Evolutionary conservation across 225 moss, liverwort and hornwort genomes (phyloP).

Genomic region (Neckera pumila): DNA sequence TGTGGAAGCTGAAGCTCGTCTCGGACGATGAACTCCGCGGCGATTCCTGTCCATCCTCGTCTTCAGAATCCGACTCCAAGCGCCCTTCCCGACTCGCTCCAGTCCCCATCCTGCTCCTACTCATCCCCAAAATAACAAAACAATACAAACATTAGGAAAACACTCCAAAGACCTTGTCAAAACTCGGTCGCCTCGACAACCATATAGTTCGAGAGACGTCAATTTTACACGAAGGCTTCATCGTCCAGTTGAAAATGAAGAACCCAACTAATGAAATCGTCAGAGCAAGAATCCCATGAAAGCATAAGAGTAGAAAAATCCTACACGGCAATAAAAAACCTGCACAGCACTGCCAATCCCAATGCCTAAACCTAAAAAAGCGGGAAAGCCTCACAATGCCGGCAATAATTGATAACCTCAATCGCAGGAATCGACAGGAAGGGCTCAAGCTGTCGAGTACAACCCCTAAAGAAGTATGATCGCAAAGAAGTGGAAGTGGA

Average conservation of each 20-base stretch:
- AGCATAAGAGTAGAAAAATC: not conserved
- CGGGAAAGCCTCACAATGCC: not conserved
- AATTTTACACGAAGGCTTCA: not conserved
- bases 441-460: not conserved
- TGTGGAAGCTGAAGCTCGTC: conserved; percentile 6
- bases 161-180: not conserved
- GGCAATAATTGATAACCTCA: not conserved
- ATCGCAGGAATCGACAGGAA: not conserved
- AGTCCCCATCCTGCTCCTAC: conserved; percentile 19
- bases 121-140: not conserved
- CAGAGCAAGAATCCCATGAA: not conserved
- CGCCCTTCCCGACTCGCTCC: conserved; percentile 34
- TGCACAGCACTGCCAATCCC: not conserved
- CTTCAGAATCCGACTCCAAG: conserved; percentile 28
- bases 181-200: not conserved
- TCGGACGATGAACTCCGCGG: conserved; percentile 14
- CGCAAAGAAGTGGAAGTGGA: not conserved
- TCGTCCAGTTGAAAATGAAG: too few relatives aligned
- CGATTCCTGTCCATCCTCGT: conserved; percentile 16
- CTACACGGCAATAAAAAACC: too few relatives aligned
- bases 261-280: too few relatives aligned
- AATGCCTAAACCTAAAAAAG: not conserved
- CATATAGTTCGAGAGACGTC: not conserved
- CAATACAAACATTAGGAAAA: not conserved
- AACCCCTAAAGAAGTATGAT: too few relatives aligned